Conservation (phyloP, 164 flowering plant species). For the Echeveria elegans region DNA sequence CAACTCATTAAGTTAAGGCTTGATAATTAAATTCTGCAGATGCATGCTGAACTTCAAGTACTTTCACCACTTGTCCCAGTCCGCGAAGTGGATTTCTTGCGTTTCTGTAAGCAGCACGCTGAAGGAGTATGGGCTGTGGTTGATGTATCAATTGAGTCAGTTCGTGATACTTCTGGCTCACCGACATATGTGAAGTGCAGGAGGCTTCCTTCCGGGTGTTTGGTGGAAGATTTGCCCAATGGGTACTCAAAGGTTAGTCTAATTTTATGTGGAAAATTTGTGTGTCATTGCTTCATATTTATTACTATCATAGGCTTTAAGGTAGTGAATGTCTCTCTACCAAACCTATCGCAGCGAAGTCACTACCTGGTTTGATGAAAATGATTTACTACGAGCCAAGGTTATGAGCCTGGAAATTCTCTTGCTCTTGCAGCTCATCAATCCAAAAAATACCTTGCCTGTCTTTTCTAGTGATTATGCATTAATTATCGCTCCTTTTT, state of each 20-base stretch:
- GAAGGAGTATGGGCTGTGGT: conserved; percentile 99
- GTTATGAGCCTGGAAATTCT: conserved; percentile 2
- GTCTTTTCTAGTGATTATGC: conserved; percentile 29
- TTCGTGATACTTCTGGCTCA: conserved; percentile 46
- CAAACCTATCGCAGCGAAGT: neutral
- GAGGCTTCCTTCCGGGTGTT: conserved; percentile 94
- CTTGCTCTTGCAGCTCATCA: conserved; percentile 24
- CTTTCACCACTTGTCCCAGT: conserved; percentile 94
- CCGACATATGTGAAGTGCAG: conserved; percentile 43
- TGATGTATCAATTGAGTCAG: conserved; percentile 73
- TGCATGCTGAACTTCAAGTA: conserved; percentile 92
- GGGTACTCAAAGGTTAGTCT: conserved; percentile 87
- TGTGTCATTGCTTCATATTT: neutral
- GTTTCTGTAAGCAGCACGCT: conserved; percentile 96
- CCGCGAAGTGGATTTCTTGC: conserved; percentile 68
- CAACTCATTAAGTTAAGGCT: neutral
- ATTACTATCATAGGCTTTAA: neutral
- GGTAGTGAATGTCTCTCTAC: neutral
- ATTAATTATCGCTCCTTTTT: conserved; percentile 16
- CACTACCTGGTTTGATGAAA: neutral
- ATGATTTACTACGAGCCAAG: conserved; percentile 4
- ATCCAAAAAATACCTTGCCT: conserved; percentile 15
- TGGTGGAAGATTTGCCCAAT: conserved; percentile 96
- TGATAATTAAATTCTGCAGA: conserved; percentile 26
- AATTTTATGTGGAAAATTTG: neutral